A percentile compares a stretch with the other conserved stretches of the same genome.
Evolutionary conservation across 768 basidiomycete species (phyloP).

Genomic region (Leucogyrophana mollusca): DNA sequence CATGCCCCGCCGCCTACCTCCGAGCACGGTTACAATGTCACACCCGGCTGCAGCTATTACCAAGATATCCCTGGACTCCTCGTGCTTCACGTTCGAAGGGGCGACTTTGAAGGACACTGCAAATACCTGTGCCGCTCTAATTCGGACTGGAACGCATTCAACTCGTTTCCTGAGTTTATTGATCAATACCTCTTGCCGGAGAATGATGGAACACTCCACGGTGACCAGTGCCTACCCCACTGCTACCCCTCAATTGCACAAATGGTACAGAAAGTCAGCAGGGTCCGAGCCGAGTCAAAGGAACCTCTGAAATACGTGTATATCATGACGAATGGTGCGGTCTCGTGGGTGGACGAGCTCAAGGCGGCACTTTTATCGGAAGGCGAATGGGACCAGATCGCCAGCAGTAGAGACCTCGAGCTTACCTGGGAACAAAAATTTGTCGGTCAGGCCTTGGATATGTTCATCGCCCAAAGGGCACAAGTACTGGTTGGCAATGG

Average conservation of each 20-base stretch:
- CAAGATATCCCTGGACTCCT: slow-evolving; percentile 32
- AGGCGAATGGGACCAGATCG: slow-evolving; percentile 29
- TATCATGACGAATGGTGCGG: slow-evolving; percentile 39
- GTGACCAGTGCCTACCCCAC: slow-evolving; percentile 24
- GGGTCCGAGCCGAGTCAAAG: slow-evolving; percentile 18
- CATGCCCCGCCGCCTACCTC: slow-evolving; percentile 1
- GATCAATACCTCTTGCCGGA: slow-evolving; percentile 29
- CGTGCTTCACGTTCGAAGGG: slow-evolving; percentile 43
- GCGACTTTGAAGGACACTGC: slow-evolving; percentile 43
- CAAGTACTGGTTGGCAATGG: slow-evolving; percentile 46
- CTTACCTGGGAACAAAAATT: slow-evolving; percentile 35
- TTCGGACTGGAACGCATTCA: slow-evolving; percentile 35
- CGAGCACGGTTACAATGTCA: neutral
- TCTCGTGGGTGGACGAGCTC: slow-evolving; percentile 33
- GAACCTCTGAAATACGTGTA: slow-evolving; percentile 30
- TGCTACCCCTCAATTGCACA: slow-evolving; percentile 36
- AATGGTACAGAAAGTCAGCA: slow-evolving; percentile 32
- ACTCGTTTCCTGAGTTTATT: slow-evolving; percentile 30
- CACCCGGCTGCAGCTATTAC: slow-evolving; percentile 8
- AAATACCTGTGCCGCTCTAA: slow-evolving; percentile 24
- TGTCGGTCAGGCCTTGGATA: slow-evolving; percentile 41
- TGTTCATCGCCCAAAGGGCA: slow-evolving; percentile 40
- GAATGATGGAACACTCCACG: slow-evolving; percentile 12
- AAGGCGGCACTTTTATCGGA: slow-evolving; percentile 24
- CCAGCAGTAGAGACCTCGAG: slow-evolving; percentile 33